Base-by-base conservation (phyloP, 768 basidiomycete species). In the Leccinum uliginosum region DNA sequence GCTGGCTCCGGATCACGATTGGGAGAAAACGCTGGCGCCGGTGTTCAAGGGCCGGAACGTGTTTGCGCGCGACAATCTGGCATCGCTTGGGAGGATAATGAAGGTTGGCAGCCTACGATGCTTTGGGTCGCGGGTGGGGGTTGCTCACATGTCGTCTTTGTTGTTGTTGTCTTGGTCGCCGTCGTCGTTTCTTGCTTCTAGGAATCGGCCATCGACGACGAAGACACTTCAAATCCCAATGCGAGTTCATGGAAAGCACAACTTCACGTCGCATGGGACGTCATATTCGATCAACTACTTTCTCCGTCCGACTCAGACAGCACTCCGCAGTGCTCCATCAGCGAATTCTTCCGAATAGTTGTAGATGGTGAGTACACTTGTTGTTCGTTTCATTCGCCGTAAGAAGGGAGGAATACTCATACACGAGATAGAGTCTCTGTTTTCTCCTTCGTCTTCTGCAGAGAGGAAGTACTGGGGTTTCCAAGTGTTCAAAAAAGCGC, bases 391-490 rank as follows among this genome's bases (percentile, higher is more conserved):
- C 26, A n/a, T 21, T 34, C 15, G 9, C 46, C 29, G 12, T 40
- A n/a, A 15, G n/a, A n/a, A n/a, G n/a, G n/a, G n/a, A n/a, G 29
- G 26, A 24, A 24, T 10, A 29, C 46, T 61, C 26, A 60, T 45
- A 35, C 24, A 14, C 15, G 51, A 17, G 19, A 53, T 63, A 98
- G 95, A 96, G 69, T 87, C 91, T 2, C 74, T 98, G 44, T 97
- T 98, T 67, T 84, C 89, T 7, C 76, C 86, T 7, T 87, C 87
- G 19, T 84, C 94, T 0, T 94, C 94, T 1, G 76, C 87, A 0
- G 87, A 94, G 71, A 83, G 93, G 50, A 96, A 97, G 73, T 92
- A 88, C 66, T 95, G 92, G 89, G 96, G 94, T n/a, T 96, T 98
- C 75, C 87, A 89, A 63, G 81, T 96, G 19, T 91, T 98, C 74